Base-by-base conservation (phyloP, 2,329 filamentous ascomycete species). In the Pseudocercospora ulei region DNA sequence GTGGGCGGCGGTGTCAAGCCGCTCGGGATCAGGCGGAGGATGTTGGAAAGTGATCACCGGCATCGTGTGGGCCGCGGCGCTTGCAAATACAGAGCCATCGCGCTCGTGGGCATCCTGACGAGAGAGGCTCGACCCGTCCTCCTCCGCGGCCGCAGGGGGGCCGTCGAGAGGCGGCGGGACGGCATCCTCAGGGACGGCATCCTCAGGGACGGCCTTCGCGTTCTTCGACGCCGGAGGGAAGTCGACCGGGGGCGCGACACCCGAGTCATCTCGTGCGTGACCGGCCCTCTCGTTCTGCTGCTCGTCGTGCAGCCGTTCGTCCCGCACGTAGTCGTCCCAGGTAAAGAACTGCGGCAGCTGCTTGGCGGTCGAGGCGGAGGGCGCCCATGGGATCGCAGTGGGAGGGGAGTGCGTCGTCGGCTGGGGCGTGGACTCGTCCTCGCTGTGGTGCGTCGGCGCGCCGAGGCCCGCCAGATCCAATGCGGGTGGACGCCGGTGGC, bases 341-440 rank as follows among this genome's bases (percentile, higher is more conserved):
- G 57, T 59, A 28, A 59, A 62, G 44, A 60, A 62, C 28, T 62
- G 57, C 3, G 59, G 58, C 35, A 57, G 44, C 31, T 53, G 50
- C 42, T 47, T 46, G 4, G 33, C 28, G 19, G 37, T 35, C n/a
- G 23, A 7, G 9, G 16, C 12, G 3, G 35, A 11, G 8, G 34
- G 11, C 7, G 35, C 13, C 40, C 40, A 43, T 13, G 40, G 40
- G 6, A 43, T 43, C 5, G 40, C 40, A 12, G 37, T 37, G 5
- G 35, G 24, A 12, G 36, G 30, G 6, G 37, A 39, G 29, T 70
- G 71, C 6, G 65, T 59, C 11, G 67, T 69, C 3, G 78, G 78
- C 44, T 75, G 82, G 1, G 82, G 81, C 1, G 81, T 86, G 0
- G 72, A 70, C 53, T 83, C 30, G 11, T 33, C 30, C 18, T 33